Percentiles rank a stretch among this genome's conserved stretches.
Conservation (phyloP, 2,329 filamentous ascomycete species). For the Aspergillus costaricaensis region DNA sequence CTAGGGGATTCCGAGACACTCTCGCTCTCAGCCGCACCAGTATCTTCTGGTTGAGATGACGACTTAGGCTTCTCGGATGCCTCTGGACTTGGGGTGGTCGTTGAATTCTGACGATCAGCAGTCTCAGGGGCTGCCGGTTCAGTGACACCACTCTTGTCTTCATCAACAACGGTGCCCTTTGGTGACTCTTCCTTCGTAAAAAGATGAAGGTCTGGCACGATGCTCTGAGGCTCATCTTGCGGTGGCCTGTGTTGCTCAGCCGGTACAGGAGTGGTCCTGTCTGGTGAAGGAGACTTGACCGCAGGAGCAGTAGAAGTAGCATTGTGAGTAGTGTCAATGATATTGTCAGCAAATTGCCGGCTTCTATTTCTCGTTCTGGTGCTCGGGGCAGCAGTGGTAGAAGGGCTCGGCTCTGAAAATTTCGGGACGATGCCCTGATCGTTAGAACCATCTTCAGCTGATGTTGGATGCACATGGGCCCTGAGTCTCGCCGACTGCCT, state of each 20-base stretch:
- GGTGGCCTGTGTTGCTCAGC: conserved; percentile 8
- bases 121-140: conserved; percentile 1
- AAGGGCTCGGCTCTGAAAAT: conserved; percentile 20
- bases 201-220: background rate
- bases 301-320: background rate
- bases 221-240: conserved; percentile 12
- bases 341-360: conserved; percentile 14
- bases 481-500: conserved; percentile 39
- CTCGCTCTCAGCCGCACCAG: conserved; percentile 15
- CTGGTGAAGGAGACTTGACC: conserved; percentile 19
- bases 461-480: conserved; percentile 22
- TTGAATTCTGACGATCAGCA: conserved; percentile 9
- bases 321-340: conserved; percentile 10
- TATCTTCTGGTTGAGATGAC: conserved; percentile 27
- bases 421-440: conserved; percentile 13
- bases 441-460: conserved; percentile 21
- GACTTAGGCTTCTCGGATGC: conserved; percentile 28
- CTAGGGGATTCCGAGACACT: conserved; percentile 20
- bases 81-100: conserved; percentile 20
- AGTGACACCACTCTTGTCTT: conserved; percentile 7
- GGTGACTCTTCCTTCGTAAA: conserved; percentile 9
- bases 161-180: conserved; percentile 13
- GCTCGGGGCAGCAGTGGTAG: conserved; percentile 14
- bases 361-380: conserved; percentile 21
- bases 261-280: conserved; percentile 15